These are phyloP conservation scores for Alliaria petiolata DNA, from an alignment of 345 rosid genomes.

Conservation along the genomic window DNA sequence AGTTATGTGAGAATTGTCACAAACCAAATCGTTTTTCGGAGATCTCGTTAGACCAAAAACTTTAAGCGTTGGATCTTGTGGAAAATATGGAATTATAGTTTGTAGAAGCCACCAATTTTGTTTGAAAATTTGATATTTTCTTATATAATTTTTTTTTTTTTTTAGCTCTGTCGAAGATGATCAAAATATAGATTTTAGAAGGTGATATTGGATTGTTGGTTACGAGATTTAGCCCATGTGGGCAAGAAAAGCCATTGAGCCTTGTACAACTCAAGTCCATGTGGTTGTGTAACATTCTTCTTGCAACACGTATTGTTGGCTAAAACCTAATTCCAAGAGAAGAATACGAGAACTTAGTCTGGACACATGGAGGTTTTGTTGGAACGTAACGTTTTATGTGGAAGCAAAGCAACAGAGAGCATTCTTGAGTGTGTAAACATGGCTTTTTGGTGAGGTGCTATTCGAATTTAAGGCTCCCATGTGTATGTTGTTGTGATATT, in stretches of 20 bases:
- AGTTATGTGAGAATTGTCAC: neutral
- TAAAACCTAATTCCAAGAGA: neutral
- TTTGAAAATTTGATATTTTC: neutral
- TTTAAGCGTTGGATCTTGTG: neutral
- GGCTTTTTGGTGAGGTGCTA: too few relatives aligned
- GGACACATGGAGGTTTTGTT: too few relatives aligned
- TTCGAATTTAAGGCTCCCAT: too few relatives aligned
- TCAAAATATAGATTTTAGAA: neutral
- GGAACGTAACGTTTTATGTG: too few relatives aligned
- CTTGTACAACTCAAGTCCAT: neutral
- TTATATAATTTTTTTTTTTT: neutral
- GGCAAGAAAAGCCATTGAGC: neutral
- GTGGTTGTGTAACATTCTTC: neutral
- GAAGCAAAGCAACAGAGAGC: too few relatives aligned
- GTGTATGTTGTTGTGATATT: too few relatives aligned
- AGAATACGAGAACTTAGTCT: too few relatives aligned
- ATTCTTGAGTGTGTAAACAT: too few relatives aligned
- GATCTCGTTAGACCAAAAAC: neutral
- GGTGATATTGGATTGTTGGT: neutral
- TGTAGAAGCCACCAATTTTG: neutral
- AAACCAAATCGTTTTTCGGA: neutral
- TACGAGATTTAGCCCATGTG: neutral
- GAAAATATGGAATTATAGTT: neutral
- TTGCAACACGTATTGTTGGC: neutral
- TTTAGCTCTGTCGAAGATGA: neutral